Evolutionary conservation across 2,329 filamentous ascomycete species (phyloP).

Genomic region (Calonectria henricotiae): DNA sequence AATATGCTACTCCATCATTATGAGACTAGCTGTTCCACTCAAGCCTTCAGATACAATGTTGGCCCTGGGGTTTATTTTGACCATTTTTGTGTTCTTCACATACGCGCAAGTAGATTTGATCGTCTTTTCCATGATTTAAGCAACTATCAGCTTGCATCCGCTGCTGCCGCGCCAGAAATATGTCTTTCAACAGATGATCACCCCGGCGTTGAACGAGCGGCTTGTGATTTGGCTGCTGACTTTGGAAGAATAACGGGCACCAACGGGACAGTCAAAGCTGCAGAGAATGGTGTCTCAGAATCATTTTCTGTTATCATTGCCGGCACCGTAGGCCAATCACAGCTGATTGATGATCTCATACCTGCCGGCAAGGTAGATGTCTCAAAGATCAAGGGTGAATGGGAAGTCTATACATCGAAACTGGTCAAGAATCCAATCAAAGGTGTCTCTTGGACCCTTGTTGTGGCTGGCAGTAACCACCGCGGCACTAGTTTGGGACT

Average conservation of each 20-base stretch:
- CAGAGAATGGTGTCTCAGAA: not conserved
- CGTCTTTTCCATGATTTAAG: not conserved
- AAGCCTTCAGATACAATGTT: not conserved
- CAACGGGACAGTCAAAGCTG: not conserved
- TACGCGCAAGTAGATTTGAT: not conserved
- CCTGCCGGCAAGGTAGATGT: not conserved
- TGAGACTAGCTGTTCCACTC: not conserved
- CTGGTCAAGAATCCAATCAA: not conserved
- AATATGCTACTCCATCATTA: not conserved
- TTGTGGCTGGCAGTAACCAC: conserved; percentile 73
- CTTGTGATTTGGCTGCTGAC: not conserved
- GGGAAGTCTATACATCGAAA: not conserved
- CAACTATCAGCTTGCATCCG: not conserved
- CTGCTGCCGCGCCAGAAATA: not conserved
- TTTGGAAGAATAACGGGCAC: not conserved
- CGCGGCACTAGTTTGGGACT: conserved; percentile 74
- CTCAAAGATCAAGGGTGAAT: not conserved
- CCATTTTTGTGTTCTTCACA: not conserved
- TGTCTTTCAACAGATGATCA: not conserved
- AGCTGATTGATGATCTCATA: not conserved
- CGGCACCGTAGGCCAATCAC: not conserved
- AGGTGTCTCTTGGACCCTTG: conserved; percentile 52
- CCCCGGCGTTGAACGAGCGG: not conserved
- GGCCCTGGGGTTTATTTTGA: not conserved
- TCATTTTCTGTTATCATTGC: not conserved